Conservation (phyloP, 192 early-diverging fungal genomes). For the Linnemannia exigua region DNA sequence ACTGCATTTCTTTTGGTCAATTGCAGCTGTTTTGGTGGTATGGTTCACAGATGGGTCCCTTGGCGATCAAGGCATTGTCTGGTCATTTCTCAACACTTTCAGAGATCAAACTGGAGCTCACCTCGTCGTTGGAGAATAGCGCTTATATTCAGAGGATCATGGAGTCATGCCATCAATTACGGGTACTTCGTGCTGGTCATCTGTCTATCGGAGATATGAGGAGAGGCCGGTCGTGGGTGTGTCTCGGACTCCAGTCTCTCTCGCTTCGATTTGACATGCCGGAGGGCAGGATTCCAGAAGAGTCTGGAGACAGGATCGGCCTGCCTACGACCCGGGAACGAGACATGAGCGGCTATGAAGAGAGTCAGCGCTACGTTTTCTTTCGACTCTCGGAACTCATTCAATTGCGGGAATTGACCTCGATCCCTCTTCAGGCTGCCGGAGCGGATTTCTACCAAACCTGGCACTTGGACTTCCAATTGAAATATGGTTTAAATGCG, state of each 20-base stretch:
- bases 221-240: slow-evolving; percentile 8
- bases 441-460: slow-evolving; percentile 2
- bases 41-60: neutral
- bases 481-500: neutral
- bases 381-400: slow-evolving; percentile 18
- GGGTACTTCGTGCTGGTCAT: slow-evolving; percentile 6
- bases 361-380: slow-evolving; percentile 11
- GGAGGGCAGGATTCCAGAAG: neutral
- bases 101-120: slow-evolving; percentile 18
- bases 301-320: neutral
- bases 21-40: slow-evolving; percentile 18
- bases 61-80: neutral
- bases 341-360: neutral
- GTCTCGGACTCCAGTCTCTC: slow-evolving; percentile 12
- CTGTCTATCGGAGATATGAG: slow-evolving; percentile 8
- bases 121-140: slow-evolving; percentile 12
- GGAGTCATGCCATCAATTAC: slow-evolving; percentile 8
- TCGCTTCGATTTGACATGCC: slow-evolving; percentile 14
- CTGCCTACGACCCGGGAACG: neutral
- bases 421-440: slow-evolving; percentile 18
- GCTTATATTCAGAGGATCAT: slow-evolving; percentile 15
- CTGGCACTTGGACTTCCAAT: slow-evolving; percentile 14
- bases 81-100: slow-evolving; percentile 10
- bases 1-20: neutral
- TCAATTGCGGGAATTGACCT: slow-evolving; percentile 8